A percentile compares a stretch with the other conserved stretches of the same genome.
Conservation (phyloP, 2,329 filamentous ascomycete species). For the Diatrype stigma region DNA sequence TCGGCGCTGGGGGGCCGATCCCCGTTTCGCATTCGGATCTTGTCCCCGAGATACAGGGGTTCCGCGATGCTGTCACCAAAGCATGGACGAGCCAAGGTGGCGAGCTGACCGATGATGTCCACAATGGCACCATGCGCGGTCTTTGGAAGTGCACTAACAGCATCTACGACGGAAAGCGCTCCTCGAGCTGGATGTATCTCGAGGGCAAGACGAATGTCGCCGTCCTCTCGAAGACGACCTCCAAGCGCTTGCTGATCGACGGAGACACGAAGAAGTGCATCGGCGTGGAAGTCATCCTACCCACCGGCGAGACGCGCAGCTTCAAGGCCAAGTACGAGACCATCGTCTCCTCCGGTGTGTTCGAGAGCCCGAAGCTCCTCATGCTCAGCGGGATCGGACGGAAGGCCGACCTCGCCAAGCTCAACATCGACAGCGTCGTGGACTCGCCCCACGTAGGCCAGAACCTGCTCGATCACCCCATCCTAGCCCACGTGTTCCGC, state of each 20-base stretch:
- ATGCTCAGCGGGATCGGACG: conserved; percentile 63
- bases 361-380: conserved; percentile 61
- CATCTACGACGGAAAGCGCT: conserved; percentile 55
- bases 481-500: conserved; percentile 46
- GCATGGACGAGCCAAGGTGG: conserved; percentile 53
- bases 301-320: conserved; percentile 35
- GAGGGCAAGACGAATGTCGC: conserved; percentile 52
- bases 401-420: conserved; percentile 43
- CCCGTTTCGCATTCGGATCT: conserved; percentile 52
- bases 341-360: conserved; percentile 48
- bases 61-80: conserved; percentile 44
- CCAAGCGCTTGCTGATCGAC: conserved; percentile 52
- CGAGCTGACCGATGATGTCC: conserved; percentile 49
- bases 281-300: conserved; percentile 44
- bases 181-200: conserved; percentile 47
- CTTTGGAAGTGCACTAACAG: conserved; percentile 49
- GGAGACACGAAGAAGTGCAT: conserved; percentile 31
- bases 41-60: conserved; percentile 45
- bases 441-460: conserved; percentile 60
- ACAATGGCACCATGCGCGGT: conserved; percentile 50
- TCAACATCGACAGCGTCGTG: conserved; percentile 49
- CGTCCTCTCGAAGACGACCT: conserved; percentile 41
- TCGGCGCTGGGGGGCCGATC: conserved; percentile 49
- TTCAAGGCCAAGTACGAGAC: conserved; percentile 47
- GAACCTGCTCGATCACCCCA: conserved; percentile 60